phyloP scores from a whole-genome alignment of 2,329 filamentous ascomycete genomes.

The Fusarium sp. region DNA sequence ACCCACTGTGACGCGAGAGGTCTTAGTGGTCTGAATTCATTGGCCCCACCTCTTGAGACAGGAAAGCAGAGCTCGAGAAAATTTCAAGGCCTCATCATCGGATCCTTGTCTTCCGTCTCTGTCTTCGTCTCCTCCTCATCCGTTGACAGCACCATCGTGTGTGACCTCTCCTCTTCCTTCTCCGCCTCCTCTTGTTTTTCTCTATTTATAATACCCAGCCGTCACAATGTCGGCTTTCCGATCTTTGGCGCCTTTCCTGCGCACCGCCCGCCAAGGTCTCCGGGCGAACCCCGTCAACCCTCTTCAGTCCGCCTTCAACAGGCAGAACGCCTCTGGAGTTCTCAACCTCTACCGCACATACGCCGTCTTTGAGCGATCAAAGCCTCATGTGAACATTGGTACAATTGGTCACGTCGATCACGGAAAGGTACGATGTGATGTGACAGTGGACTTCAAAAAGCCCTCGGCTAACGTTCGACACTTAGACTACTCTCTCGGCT shows the following conservation, averaged over 20 bases:
- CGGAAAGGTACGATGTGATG: constrained; percentile 77
- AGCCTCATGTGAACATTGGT: constrained; percentile 99
- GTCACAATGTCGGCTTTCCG: constrained; percentile 83
- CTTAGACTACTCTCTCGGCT: constrained; percentile 93
- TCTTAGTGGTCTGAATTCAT: constrained; percentile 6
- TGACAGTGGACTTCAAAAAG: constrained; percentile 1
- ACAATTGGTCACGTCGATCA: constrained; percentile 99
- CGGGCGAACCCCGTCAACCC: constrained; percentile 76
- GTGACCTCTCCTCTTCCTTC: constrained; percentile 29
- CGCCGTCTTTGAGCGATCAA: constrained; percentile 82
- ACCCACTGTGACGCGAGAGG: not conserved
- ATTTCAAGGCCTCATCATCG: constrained; percentile 48
- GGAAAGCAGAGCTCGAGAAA: constrained; percentile 48
- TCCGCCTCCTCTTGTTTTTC: constrained; percentile 38
- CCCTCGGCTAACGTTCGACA: constrained; percentile 29
- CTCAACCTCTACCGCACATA: constrained; percentile 73
- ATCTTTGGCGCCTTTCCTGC: constrained; percentile 79
- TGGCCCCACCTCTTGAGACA: constrained; percentile 21
- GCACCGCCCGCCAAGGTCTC: constrained; percentile 80
- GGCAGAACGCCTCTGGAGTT: constrained; percentile 69
- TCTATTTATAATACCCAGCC: constrained; percentile 38
- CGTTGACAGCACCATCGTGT: constrained; percentile 36
- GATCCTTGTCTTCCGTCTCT: not conserved
- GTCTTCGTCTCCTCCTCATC: constrained; percentile 25
- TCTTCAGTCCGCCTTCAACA: constrained; percentile 73